Conservation (phyloP, 495 filamentous ascomycete species). For the Penicillium robsamsonii region DNA sequence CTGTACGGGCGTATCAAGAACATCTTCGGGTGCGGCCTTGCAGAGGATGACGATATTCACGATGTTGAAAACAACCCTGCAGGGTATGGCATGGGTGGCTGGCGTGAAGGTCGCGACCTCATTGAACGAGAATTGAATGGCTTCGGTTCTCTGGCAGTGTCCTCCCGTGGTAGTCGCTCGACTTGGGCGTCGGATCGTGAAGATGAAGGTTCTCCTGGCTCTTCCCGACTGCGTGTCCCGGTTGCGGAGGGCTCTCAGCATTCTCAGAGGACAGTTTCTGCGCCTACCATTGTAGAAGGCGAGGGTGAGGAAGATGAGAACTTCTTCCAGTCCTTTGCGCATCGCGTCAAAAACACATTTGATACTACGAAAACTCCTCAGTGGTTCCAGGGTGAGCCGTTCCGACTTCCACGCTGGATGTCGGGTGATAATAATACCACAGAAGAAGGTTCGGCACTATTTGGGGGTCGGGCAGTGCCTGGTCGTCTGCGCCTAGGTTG, state of each 20-base stretch:
- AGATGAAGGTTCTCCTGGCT: slow-evolving; percentile 27
- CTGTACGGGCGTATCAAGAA: slow-evolving; percentile 79
- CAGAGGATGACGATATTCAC: slow-evolving; percentile 69
- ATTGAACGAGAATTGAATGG: slow-evolving; percentile 86
- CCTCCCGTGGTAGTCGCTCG: slow-evolving; percentile 35
- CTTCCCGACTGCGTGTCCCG: slow-evolving; percentile 34
- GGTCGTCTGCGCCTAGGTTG: slow-evolving; percentile 43
- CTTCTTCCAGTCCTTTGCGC: slow-evolving; percentile 78
- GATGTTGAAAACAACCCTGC: slow-evolving; percentile 61
- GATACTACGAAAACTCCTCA: slow-evolving; percentile 78
- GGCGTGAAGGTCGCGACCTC: slow-evolving; percentile 90
- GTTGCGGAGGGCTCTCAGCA: slow-evolving; percentile 29
- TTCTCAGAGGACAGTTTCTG: slow-evolving; percentile 25
- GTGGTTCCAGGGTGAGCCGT: slow-evolving; percentile 69
- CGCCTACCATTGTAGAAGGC: slow-evolving; percentile 41
- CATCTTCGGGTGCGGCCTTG: slow-evolving; percentile 71
- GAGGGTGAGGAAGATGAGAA: slow-evolving; percentile 70
- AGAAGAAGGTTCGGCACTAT: slow-evolving; percentile 47
- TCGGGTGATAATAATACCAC: slow-evolving; percentile 35
- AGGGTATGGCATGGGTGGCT: slow-evolving; percentile 74
- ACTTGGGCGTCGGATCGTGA: slow-evolving; percentile 31
- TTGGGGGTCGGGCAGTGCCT: slow-evolving; percentile 54
- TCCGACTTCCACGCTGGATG: slow-evolving; percentile 86
- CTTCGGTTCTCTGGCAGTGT: slow-evolving; percentile 49
- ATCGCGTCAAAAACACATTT: slow-evolving; percentile 86